Conservation (phyloP, 2,329 filamentous ascomycete genomes). For the Ascosphaera apis region DNA sequence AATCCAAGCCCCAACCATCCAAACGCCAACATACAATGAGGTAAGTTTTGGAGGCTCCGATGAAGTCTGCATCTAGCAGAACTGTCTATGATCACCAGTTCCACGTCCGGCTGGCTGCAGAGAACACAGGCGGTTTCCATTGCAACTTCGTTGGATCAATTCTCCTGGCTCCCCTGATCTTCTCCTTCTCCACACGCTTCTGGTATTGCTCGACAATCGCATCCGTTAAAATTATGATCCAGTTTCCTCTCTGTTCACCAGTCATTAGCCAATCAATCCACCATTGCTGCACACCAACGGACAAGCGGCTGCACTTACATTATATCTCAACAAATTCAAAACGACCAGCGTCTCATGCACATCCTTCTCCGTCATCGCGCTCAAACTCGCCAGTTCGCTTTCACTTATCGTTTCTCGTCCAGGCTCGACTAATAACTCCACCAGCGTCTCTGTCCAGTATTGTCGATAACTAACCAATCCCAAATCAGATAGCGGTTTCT, state of each 20-base stretch:
- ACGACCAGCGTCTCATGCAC: constrained; percentile 88
- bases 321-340: constrained; percentile 84
- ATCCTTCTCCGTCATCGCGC: constrained; percentile 94
- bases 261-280: constrained; percentile 2
- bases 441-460: constrained; percentile 90
- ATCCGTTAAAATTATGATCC: constrained; percentile 83
- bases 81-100: constrained; percentile 41
- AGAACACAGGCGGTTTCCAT: constrained; percentile 94
- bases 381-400: constrained; percentile 52
- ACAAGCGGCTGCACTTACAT: constrained; percentile 22
- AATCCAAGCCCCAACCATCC: too few species aligned
- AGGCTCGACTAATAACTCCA: constrained; percentile 59
- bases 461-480: constrained; percentile 85
- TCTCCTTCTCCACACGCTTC: constrained; percentile 56
- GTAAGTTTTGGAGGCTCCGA: too few species aligned
- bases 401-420: constrained; percentile 50
- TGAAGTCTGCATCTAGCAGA: too few species aligned
- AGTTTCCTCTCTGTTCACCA: constrained; percentile 49
- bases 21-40: too few species aligned
- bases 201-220: constrained; percentile 47
- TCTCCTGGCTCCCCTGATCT: constrained; percentile 45
- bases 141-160: constrained; percentile 62
- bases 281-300: not conserved
- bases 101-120: constrained; percentile 75
- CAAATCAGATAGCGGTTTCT: constrained; percentile 87